Base-by-base conservation (phyloP, 2,329 filamentous ascomycete genomes). In the Fusarium guadeloupense region DNA sequence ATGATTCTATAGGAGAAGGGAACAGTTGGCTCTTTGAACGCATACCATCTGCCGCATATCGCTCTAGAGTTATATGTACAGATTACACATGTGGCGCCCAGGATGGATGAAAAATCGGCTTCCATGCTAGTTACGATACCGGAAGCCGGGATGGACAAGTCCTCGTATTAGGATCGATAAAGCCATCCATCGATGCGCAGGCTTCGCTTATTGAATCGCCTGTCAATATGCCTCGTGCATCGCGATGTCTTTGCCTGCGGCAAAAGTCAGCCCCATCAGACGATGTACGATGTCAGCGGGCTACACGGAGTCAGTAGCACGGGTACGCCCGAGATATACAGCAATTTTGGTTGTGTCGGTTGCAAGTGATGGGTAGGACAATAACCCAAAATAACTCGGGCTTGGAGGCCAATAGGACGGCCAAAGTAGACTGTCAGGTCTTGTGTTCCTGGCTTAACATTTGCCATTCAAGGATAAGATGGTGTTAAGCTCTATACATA, bases 151-250 rank as follows among this genome's bases (percentile, higher is more conserved):
- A 28, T 38, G 47, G 30, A 48, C 35, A 35, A 38, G 37, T 39
- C 48, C 51, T 60, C 48, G 54, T 49, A 44, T 61, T 41, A 44
- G 40, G 28, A 39, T 45, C 28, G 42, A 55, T 46, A 43, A 55
- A 37, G 28, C 19, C 41, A 56, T 52, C 60, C 60, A 45, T 61
- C 38, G 54, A 64, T 53, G 60, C 60, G 60, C 49, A 43, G 42
- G 34, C 55, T 64, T 64, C 60, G 60, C 60, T 64, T 64, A 64
- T 61, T 64, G 55, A 64, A 64, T 42, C 60, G 41, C 30, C 50
- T 57, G 31, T 52, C 50, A 46, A 57, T 62, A 42, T 64, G 28
- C 34, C 44, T 54, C 44, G 54, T 47, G 20, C 39, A 44, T 40
- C 44, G 16, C 34, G 16, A 56, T 64, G 61, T 64, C 61, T 64